Evolutionary conservation across 495 filamentous ascomycete genomes (phyloP), one percentile per base, ranked within the genome.

Genomic region (Tuber microsphaerosporum): DNA sequence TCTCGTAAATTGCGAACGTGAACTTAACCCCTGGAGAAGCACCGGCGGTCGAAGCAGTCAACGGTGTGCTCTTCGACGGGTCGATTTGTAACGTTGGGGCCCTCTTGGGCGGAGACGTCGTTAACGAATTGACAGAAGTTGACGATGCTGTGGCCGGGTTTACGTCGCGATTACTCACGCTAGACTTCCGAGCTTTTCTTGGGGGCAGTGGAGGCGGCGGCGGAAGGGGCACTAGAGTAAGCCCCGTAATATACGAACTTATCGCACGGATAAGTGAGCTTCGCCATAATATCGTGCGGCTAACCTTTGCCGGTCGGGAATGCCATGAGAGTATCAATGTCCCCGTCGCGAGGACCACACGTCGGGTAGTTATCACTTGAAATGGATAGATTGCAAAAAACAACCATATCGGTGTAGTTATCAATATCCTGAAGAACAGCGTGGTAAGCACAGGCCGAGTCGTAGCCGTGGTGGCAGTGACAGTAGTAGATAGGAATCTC

Each of bases 1-100:
- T 99, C 82, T 99, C 95, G 81, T 92, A 98, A 3, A 98, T 87
- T 71, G 94, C 91, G 77, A 99, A 99, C 0, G 95, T 98, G 83
- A 99, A 98, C 16, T 92, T 90, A 7, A 99, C 92, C 16, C 94
- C 93, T 0, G 91, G 86, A 16, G 87, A 86, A 34, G 87, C 85
- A 17, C 70, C 71, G 37, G 81, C 61, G 46, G 69, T 76, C 7
- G 77, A 77, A 43, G 74, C 74, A 2, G 77, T 79, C 14, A 81
- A 51, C n/a, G 79, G 79, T 17, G 79, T 81, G 10, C 78, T 81
- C 3, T 78, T 73, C 37, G 76, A 75, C 1, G 48, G 20, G 74
- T 81, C 22, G 71, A 78, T 42, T 65, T 65, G 56, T 34, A 65
- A 34, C 14, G 69, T 34, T 22, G 69, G 73, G 42, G 71, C 77